These are phyloP conservation scores for Proliferodiscus dingleyae DNA, from an alignment of 2,329 filamentous ascomycete genomes.

Conservation along the genomic window DNA sequence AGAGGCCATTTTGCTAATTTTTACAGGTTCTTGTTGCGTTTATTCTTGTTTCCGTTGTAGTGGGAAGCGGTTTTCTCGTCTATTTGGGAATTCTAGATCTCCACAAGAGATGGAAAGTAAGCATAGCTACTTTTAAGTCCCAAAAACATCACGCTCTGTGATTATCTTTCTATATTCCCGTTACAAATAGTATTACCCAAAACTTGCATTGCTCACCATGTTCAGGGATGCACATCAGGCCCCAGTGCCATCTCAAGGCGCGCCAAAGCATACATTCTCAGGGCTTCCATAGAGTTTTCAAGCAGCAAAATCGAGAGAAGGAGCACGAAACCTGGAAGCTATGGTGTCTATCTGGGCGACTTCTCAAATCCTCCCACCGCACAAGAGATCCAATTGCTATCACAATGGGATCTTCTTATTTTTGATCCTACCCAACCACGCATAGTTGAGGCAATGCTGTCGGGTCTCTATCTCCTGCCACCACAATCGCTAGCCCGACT, in stretches of 20 bases:
- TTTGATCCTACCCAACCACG: conserved; percentile 38
- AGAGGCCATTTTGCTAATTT: conserved; percentile 11
- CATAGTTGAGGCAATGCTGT: conserved; percentile 32
- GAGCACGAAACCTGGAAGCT: conserved; percentile 18
- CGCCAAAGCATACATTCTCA: conserved; percentile 15
- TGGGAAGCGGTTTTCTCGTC: conserved; percentile 18
- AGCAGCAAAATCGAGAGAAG: conserved; percentile 14
- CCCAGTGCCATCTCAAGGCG: conserved; percentile 7
- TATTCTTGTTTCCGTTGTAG: conserved; percentile 19
- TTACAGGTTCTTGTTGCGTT: conserved; percentile 23
- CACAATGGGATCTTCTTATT: conserved; percentile 40
- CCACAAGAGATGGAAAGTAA: conserved; percentile 7
- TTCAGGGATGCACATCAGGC: conserved; percentile 13
- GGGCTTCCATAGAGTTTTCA: conserved; percentile 9
- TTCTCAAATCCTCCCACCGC: conserved; percentile 32
- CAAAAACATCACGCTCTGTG: too few species aligned
- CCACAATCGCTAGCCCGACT: conserved; percentile 21
- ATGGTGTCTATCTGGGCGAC: conserved; percentile 39
- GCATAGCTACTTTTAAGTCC: not conserved
- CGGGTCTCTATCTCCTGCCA: conserved; percentile 12
- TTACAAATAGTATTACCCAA: too few species aligned
- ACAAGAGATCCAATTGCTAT: conserved; percentile 33
- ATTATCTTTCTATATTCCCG: too few species aligned
- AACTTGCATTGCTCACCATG: not conserved
- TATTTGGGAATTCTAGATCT: conserved; percentile 11